These are phyloP conservation scores for Carex arenaria DNA, from an alignment of 202 grass and related monocot species.

Conservation along the genomic window DNA sequence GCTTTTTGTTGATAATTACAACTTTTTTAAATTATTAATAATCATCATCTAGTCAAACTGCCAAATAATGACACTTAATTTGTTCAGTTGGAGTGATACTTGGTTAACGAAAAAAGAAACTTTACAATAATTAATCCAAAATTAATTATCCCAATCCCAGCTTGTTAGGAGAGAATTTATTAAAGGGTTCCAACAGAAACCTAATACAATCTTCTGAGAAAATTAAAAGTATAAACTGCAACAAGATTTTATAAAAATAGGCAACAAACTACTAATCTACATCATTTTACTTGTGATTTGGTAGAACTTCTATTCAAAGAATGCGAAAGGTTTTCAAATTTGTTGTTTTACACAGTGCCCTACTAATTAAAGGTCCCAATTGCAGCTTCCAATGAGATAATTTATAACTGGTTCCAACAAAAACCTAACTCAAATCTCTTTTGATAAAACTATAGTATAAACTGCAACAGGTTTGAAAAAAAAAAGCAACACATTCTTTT, in stretches of 20 bases:
- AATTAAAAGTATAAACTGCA: not conserved
- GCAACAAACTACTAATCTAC: not conserved
- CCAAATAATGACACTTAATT: too few relatives aligned
- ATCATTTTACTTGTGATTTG: not conserved
- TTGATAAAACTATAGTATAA: not conserved
- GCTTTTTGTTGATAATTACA: too few relatives aligned
- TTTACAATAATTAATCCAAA: too few relatives aligned
- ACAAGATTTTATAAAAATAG: too few relatives aligned
- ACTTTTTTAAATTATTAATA: too few relatives aligned
- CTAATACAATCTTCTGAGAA: not conserved
- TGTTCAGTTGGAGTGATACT: too few relatives aligned
- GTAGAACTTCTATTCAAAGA: not conserved
- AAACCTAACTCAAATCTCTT: not conserved
- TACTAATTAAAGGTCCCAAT: constrained; percentile 10
- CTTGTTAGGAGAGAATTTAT: not conserved
- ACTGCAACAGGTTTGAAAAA: not conserved
- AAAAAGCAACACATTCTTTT: not conserved
- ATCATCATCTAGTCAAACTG: too few relatives aligned
- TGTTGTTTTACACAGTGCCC: constrained; percentile 30
- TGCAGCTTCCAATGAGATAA: not conserved
- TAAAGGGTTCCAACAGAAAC: not conserved
- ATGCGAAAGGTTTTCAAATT: not conserved
- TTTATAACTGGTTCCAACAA: not conserved
- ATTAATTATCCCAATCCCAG: too few relatives aligned
- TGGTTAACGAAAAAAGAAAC: too few relatives aligned